Percentiles rank a stretch among this genome's conserved stretches.
phyloP scores from a whole-genome alignment of 169 alveolate species.

The Plasmodium coatneyi region DNA sequence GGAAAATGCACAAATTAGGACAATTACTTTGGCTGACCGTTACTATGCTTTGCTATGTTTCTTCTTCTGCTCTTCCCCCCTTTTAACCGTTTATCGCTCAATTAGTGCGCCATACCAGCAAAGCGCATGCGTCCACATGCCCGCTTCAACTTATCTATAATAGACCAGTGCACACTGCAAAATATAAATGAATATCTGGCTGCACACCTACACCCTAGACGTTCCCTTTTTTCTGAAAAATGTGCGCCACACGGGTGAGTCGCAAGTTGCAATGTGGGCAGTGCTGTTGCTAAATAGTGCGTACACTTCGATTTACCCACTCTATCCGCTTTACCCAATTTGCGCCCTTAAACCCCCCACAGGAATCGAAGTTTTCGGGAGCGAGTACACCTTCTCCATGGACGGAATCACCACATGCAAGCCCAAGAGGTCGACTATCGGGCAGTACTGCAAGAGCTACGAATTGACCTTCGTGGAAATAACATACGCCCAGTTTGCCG shows the following conservation, averaged over 20 bases:
- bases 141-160: not conserved
- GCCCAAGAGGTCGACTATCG: slow-evolving; percentile 50
- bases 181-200: slow-evolving; percentile 54
- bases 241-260: slow-evolving; percentile 75
- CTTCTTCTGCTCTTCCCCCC: not conserved
- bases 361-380: slow-evolving; percentile 70
- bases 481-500: slow-evolving; percentile 45
- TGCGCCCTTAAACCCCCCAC: not conserved
- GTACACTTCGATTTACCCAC: not conserved
- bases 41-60: not conserved
- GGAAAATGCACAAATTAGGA: not conserved
- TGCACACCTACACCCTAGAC: slow-evolving; percentile 65
- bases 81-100: not conserved
- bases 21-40: not conserved
- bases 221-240: slow-evolving; percentile 75
- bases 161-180: not conserved
- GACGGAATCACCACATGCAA: slow-evolving; percentile 50
- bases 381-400: slow-evolving; percentile 75
- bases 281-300: no score
- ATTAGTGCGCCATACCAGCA: not conserved
- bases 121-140: not conserved
- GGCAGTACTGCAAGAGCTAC: slow-evolving; percentile 54
- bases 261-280: not conserved
- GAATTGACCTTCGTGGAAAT: slow-evolving; percentile 22
- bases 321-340: not conserved